Evolutionary conservation across 192 early-diverging fungal genomes (phyloP), one percentile per base, ranked within the genome.

Genomic region (Coemansia sp.): DNA sequence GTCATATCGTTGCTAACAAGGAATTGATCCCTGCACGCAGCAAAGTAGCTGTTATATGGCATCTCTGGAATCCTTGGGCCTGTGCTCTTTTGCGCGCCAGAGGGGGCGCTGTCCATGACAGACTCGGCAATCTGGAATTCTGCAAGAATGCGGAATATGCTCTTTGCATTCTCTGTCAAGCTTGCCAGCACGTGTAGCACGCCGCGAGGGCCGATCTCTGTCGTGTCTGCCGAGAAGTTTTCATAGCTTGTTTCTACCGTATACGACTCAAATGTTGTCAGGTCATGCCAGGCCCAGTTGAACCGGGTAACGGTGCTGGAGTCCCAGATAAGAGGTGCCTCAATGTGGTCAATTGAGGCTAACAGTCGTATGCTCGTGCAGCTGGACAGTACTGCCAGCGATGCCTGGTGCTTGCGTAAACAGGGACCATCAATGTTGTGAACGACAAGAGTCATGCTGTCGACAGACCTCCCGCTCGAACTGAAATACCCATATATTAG

Each of bases 211-310:
- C 86, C 88, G 15, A 87, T 81, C 31, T 88, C 79, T 25, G 82
- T 78, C 4, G 82, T 72, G 10, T 79, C 73, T 56, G 87, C 71
- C 10, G 90, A 73, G 39, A 91, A 88, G 74, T 89, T 89, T 62
- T 95, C 92, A 71, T 88, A 91, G 58, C 88, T 88, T 9, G 93
- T 94, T 70, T 99, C 97, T 1, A 86, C 87, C 13, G 81, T 67
- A 49, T 97, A 96, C 0, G 86, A 76, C 53, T 87, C 86, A 72
- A 88, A 96, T 16, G 95, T 97, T 0, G 97, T 93, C 40, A 87
- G 74, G 63, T 99, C 94, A 72, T 96, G 94, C 93, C 94, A 96
- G 2, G 89, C 72, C 90, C 91, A 97, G 70, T 87, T 89, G 71
- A 92, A 95, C 12, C 85, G 79, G 6, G 85, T 71, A 3, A 85